phyloP scores from a whole-genome alignment of 768 basidiomycete species.

The Phylloporus scabripes region DNA sequence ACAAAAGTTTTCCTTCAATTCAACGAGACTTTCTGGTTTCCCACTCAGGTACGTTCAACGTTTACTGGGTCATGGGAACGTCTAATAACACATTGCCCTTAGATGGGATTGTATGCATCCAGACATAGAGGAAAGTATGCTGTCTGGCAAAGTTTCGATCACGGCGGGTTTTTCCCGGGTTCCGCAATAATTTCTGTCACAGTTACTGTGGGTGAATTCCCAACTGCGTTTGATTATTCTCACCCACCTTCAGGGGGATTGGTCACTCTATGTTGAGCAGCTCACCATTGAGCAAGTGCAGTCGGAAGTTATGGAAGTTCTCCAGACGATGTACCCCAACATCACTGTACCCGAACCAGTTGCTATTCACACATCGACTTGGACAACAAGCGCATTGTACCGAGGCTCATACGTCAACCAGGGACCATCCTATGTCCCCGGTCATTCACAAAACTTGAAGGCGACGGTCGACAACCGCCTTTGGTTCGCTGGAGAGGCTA shows the following conservation, averaged over 20 bases:
- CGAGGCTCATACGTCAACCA: slow-evolving; percentile 58
- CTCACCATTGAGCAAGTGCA: slow-evolving; percentile 44
- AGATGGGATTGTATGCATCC: slow-evolving; percentile 51
- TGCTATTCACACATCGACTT: slow-evolving; percentile 51
- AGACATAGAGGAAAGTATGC: slow-evolving; percentile 55
- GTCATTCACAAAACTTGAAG: slow-evolving; percentile 51
- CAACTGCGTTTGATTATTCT: not conserved
- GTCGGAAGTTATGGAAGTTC: slow-evolving; percentile 49
- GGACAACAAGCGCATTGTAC: slow-evolving; percentile 45
- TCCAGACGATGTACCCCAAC: slow-evolving; percentile 56
- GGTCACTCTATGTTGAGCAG: slow-evolving; percentile 51
- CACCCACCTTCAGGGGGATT: slow-evolving; percentile 45
- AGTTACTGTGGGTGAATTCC: slow-evolving; percentile 18
- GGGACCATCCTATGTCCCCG: slow-evolving; percentile 54
- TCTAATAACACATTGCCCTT: not conserved
- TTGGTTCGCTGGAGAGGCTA: slow-evolving; percentile 63
- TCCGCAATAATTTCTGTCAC: slow-evolving; percentile 42
- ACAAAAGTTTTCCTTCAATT: slow-evolving; percentile 68
- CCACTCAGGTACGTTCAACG: slow-evolving; percentile 33
- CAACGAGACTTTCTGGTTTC: slow-evolving; percentile 54
- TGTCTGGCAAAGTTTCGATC: slow-evolving; percentile 63
- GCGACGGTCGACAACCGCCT: slow-evolving; percentile 47
- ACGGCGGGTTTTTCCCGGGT: slow-evolving; percentile 51
- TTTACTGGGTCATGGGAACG: not conserved
- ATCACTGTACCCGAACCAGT: slow-evolving; percentile 48